phyloP scores from a whole-genome alignment of 305 asterid genomes.

The Salvia sclarea region DNA sequence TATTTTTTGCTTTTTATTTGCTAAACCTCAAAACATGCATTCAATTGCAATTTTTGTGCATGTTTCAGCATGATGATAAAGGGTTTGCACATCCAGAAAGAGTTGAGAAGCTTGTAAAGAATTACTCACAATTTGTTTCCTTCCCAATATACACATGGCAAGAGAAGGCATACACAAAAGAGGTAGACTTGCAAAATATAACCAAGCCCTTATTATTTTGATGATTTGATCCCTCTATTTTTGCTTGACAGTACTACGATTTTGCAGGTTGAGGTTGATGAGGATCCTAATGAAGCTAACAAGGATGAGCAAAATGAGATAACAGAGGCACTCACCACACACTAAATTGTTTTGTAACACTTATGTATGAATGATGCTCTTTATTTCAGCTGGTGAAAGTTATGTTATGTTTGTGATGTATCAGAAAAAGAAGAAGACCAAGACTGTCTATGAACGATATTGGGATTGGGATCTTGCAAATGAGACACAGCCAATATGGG shows the following conservation, averaged over 20 bases:
- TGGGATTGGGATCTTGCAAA: conserved; percentile 99
- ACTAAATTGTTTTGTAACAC: not conserved
- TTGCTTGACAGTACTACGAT: conserved; percentile 21
- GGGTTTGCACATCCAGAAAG: conserved; percentile 95
- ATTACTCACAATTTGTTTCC: conserved; percentile 94
- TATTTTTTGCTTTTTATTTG: conserved; percentile 15
- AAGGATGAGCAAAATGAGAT: conserved; percentile 63
- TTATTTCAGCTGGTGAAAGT: conserved; percentile 1
- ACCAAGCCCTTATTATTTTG: not conserved
- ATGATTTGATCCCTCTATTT: conserved; percentile 4
- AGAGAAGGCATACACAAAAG: conserved; percentile 93
- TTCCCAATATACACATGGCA: conserved; percentile 99
- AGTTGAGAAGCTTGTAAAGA: conserved; percentile 85
- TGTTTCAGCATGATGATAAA: conserved; percentile 82
- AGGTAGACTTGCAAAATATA: conserved; percentile 52
- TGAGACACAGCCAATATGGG: conserved; percentile 98
- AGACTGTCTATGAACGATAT: conserved; percentile 83
- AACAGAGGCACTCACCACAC: conserved; percentile 55
- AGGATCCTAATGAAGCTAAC: conserved; percentile 73
- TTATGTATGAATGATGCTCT: not conserved
- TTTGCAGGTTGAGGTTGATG: conserved; percentile 88
- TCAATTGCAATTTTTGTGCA: conserved; percentile 26
- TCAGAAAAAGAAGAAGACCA: conserved; percentile 93
- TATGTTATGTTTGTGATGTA: conserved; percentile 29
- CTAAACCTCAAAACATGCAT: conserved; percentile 9